phyloP scores from a whole-genome alignment of 371 early-diverging fungal species.

The Circinella minor region DNA sequence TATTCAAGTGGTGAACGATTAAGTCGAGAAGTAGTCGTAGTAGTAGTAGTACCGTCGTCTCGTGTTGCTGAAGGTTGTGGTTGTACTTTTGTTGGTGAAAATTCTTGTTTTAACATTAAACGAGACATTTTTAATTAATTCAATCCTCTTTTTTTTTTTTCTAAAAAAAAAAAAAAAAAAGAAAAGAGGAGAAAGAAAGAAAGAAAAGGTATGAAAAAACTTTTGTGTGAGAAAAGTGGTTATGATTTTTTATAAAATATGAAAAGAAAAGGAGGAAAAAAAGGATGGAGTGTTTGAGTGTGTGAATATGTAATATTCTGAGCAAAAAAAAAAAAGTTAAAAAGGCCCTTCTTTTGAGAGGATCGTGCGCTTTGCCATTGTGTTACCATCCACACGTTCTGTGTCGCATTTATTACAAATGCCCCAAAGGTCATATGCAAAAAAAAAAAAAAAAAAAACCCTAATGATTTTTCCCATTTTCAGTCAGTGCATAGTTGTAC shows the following conservation, averaged over 20 bases:
- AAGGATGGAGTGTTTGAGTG: neutral
- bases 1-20: conserved; percentile 18
- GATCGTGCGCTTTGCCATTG: neutral
- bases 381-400: too few species aligned
- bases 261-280: neutral
- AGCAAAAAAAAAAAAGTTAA: neutral
- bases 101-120: conserved; percentile 18
- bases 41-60: conserved; percentile 25
- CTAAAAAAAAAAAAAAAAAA: conserved; percentile 9
- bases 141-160: neutral
- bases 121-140: neutral
- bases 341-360: neutral
- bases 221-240: too few species aligned
- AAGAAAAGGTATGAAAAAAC: neutral
- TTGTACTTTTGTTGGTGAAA: conserved; percentile 38
- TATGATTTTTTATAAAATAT: too few species aligned
- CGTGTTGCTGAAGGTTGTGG: conserved; percentile 51
- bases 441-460: too few species aligned
- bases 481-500: too few species aligned
- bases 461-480: too few species aligned
- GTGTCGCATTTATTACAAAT: too few species aligned
- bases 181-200: neutral
- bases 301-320: neutral
- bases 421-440: too few species aligned
- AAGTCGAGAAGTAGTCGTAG: conserved; percentile 2